These are phyloP conservation scores for Rutidosis leptorrhynchoides DNA, from an alignment of 129 eudicot genomes.

Conservation along the genomic window DNA sequence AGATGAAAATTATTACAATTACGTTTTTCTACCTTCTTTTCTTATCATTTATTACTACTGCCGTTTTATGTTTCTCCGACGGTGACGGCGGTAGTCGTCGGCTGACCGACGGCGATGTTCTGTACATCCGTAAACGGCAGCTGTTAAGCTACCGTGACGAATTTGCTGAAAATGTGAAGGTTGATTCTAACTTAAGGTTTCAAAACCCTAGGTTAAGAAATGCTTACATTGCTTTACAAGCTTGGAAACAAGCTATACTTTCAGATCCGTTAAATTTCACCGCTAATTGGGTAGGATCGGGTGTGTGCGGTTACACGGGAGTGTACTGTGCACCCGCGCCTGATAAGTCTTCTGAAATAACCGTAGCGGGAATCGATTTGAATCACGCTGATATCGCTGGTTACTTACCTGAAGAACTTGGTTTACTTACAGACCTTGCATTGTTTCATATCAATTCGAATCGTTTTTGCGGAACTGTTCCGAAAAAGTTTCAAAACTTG, in stretches of 20 bases:
- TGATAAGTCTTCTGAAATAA: conserved; percentile 23
- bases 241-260: conserved; percentile 71
- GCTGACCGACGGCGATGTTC: conserved; percentile 49
- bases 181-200: conserved; percentile 49
- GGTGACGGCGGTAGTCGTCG: conserved; percentile 17
- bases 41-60: neutral
- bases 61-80: conserved; percentile 10
- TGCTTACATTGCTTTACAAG: conserved; percentile 88
- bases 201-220: conserved; percentile 48
- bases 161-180: conserved; percentile 54
- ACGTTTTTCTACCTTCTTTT: neutral
- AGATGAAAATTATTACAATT: conserved; percentile 28
- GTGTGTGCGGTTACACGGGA: conserved; percentile 64
- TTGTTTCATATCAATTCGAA: conserved; percentile 59
- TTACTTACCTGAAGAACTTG: conserved; percentile 75
- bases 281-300: conserved; percentile 66
- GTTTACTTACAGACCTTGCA: conserved; percentile 63
- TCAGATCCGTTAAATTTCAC: conserved; percentile 77
- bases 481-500: conserved; percentile 48
- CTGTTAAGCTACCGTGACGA: conserved; percentile 61
- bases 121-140: conserved; percentile 52
- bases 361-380: conserved; percentile 71
- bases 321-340: conserved; percentile 77
- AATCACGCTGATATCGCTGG: conserved; percentile 92
- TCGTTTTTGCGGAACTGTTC: conserved; percentile 74